A percentile compares a stretch with the other conserved stretches of the same genome.
Evolutionary conservation across 2,329 filamentous ascomycete species (phyloP).

Genomic region (Trichothecium sympodiale): DNA sequence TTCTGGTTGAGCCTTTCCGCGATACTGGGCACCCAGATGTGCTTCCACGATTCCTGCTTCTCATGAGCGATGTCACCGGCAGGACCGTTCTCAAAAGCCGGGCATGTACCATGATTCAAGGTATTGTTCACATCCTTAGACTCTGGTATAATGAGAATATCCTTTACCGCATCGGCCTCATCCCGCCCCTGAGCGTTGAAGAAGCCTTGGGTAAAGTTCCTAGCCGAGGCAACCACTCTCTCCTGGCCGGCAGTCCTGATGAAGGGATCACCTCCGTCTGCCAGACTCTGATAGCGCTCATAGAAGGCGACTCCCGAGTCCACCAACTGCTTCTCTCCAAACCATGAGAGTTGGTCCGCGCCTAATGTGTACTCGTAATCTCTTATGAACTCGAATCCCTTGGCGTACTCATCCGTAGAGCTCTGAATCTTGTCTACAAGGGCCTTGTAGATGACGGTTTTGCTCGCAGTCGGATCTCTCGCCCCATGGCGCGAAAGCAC

Average conservation of each 20-base stretch:
- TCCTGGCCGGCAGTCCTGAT: slow-evolving; percentile 58
- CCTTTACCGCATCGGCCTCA: slow-evolving; percentile 33
- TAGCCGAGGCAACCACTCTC: slow-evolving; percentile 63
- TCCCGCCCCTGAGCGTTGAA: slow-evolving; percentile 31
- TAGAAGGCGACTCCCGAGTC: slow-evolving; percentile 71
- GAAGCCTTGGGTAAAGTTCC: slow-evolving; percentile 67
- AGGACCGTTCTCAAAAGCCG: slow-evolving; percentile 53
- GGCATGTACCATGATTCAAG: slow-evolving; percentile 63
- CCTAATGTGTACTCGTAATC: slow-evolving; percentile 63
- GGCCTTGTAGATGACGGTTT: slow-evolving; percentile 50
- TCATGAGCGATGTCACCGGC: slow-evolving; percentile 33
- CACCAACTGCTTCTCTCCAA: slow-evolving; percentile 58
- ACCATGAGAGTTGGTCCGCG: slow-evolving; percentile 54
- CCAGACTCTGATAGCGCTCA: slow-evolving; percentile 55
- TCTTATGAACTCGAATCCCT: slow-evolving; percentile 57
- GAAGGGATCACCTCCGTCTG: slow-evolving; percentile 50
- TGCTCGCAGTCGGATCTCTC: slow-evolving; percentile 63
- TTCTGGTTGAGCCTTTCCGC: slow-evolving; percentile 57
- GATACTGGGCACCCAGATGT: slow-evolving; percentile 56
- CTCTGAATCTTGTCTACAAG: slow-evolving; percentile 57
- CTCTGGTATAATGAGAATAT: slow-evolving; percentile 62
- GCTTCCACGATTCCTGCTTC: slow-evolving; percentile 46
- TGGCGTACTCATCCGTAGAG: slow-evolving; percentile 42
- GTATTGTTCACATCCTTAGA: slow-evolving; percentile 63
- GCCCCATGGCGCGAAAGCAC: slow-evolving; percentile 78